A percentile compares a stretch with the other conserved stretches of the same genome.
These are phyloP conservation scores for Globisporangium heterothallicum DNA, from an alignment of 352 stramenopile species.

Conservation along the genomic window DNA sequence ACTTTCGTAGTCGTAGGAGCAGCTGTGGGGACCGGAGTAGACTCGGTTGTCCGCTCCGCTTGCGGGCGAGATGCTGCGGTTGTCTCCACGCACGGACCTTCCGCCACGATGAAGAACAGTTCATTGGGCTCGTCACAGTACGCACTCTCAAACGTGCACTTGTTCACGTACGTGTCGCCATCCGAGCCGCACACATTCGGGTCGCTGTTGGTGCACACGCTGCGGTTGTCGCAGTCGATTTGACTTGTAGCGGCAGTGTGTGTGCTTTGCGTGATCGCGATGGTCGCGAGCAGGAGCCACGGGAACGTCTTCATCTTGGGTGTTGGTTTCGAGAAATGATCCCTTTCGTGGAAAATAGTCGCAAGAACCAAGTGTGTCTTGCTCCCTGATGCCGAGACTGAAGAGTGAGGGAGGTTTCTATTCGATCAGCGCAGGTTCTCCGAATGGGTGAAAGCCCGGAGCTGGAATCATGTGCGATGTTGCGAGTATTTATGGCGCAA, in stretches of 20 bases:
- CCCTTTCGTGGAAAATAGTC: too few relatives aligned
- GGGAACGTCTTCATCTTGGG: constrained; percentile 2
- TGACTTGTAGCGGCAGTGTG: not conserved
- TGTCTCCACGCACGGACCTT: constrained; percentile 17
- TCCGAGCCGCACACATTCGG: constrained; percentile 52
- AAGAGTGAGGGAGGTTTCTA: constrained; percentile 3
- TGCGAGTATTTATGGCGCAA: too few relatives aligned
- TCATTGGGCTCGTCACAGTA: constrained; percentile 24
- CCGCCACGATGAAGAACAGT: constrained; percentile 19
- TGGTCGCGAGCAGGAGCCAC: constrained; percentile 5
- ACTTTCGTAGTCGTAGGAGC: not conserved
- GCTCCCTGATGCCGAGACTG: not conserved
- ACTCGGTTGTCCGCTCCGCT: not conserved
- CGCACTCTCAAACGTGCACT: constrained; percentile 37
- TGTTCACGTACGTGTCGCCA: constrained; percentile 46
- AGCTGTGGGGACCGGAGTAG: constrained; percentile 1
- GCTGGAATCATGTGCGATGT: too few relatives aligned
- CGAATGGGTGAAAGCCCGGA: too few relatives aligned
- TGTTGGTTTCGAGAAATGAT: too few relatives aligned
- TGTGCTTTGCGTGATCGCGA: not conserved
- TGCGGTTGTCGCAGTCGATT: constrained; percentile 4
- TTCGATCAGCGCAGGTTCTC: too few relatives aligned
- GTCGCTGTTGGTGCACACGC: constrained; percentile 20
- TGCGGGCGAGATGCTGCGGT: not conserved
- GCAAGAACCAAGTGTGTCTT: not conserved